Percentiles rank a stretch among this genome's conserved stretches.
phyloP scores from a whole-genome alignment of 108 stramenopile species.

The Skeletonema marinoi region DNA sequence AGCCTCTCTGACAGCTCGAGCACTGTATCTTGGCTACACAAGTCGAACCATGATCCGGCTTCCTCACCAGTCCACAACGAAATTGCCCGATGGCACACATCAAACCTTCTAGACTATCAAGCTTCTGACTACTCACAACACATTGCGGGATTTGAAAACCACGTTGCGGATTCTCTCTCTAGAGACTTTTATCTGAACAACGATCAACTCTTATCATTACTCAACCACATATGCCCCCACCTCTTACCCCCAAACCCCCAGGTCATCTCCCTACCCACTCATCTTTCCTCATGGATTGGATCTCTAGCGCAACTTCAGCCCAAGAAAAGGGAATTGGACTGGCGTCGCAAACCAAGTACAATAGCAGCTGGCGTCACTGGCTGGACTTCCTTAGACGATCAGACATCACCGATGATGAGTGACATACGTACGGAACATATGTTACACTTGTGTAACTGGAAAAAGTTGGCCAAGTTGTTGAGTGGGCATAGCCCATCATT shows the following conservation, averaged over 20 bases:
- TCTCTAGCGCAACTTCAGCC: not conserved
- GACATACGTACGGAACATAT: too few species aligned
- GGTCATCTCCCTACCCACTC: not conserved
- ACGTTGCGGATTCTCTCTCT: slow-evolving; percentile 10
- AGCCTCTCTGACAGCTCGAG: slow-evolving; percentile 6
- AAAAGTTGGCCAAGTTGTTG: too few species aligned
- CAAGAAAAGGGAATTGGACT: not conserved
- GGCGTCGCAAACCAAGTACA: not conserved
- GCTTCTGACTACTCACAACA: slow-evolving; percentile 27
- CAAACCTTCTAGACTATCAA: not conserved
- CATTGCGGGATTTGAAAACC: not conserved
- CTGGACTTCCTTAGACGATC: too few species aligned
- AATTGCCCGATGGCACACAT: slow-evolving; percentile 1
- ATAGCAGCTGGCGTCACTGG: too few species aligned
- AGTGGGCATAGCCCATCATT: too few species aligned
- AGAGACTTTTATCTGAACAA: slow-evolving; percentile 7
- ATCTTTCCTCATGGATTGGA: not conserved
- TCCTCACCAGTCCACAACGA: not conserved
- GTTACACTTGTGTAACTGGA: too few species aligned
- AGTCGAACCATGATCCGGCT: slow-evolving; percentile 12
- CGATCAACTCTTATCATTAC: not conserved
- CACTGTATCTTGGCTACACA: slow-evolving; percentile 16
- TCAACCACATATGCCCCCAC: not conserved
- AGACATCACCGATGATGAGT: too few species aligned
- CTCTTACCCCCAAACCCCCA: not conserved